Percentiles rank a stretch among this genome's conserved stretches.
Conservation (phyloP, 805 yeast genomes). For the Wickerhamiella sorbophila region DNA sequence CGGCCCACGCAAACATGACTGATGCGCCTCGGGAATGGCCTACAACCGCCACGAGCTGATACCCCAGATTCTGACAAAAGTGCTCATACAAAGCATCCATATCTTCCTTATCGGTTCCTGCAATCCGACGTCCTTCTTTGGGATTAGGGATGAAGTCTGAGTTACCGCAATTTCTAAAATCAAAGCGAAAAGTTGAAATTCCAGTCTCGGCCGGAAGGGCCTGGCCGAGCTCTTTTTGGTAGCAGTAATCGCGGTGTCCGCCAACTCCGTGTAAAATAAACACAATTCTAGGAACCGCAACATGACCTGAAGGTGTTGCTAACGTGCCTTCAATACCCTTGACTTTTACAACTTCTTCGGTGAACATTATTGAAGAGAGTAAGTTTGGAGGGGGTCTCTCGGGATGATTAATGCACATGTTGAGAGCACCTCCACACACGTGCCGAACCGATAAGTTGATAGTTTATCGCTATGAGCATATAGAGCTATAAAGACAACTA, state of each 20-base stretch:
- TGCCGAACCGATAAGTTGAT: too few species aligned
- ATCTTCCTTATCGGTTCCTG: constrained; percentile 51
- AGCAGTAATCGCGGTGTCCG: constrained; percentile 72
- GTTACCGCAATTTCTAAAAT: constrained; percentile 75
- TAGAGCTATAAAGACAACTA: too few species aligned
- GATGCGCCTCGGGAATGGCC: constrained; percentile 74
- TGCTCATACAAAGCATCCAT: constrained; percentile 35
- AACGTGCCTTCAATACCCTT: constrained; percentile 3
- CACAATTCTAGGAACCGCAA: constrained; percentile 27
- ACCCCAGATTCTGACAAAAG: constrained; percentile 19
- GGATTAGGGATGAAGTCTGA: constrained; percentile 38
- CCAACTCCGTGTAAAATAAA: constrained; percentile 71
- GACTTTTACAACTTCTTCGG: constrained; percentile 1
- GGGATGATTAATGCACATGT: background rate
- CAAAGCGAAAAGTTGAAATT: constrained; percentile 55
- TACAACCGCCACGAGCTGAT: constrained; percentile 42
- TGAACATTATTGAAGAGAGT: background rate
- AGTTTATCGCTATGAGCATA: too few species aligned
- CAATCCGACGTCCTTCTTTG: constrained; percentile 39
- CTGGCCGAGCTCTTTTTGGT: constrained; percentile 49
- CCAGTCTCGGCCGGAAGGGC: constrained; percentile 46
- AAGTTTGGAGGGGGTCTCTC: background rate
- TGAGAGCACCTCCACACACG: background rate
- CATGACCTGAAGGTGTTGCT: background rate
- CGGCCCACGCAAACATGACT: constrained; percentile 61